These are phyloP conservation scores for Biancaea sappan DNA, from an alignment of 306 rosid genomes.

Conservation along the genomic window DNA sequence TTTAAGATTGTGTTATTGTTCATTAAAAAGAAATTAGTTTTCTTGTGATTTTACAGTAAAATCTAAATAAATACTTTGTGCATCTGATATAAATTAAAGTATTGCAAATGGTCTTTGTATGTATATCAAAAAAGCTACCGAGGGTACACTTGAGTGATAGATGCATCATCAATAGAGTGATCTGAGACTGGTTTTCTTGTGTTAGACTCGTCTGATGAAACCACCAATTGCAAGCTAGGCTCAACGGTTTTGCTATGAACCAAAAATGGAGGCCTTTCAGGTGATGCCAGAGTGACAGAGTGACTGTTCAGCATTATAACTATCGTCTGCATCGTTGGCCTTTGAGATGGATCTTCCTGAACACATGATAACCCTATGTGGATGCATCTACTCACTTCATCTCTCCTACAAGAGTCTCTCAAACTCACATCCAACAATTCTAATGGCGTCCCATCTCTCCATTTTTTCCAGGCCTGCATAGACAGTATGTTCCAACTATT, in stretches of 20 bases:
- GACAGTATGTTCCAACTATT: too few relatives aligned
- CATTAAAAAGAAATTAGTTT: too few relatives aligned
- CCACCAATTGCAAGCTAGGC: background rate
- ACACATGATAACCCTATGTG: conserved; percentile 57
- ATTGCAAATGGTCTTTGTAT: too few relatives aligned
- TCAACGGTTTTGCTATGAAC: conserved; percentile 16
- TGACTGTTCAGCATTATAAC: conserved; percentile 49
- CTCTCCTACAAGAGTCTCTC: conserved; percentile 31
- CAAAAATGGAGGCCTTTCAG: conserved; percentile 42
- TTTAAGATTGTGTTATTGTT: too few relatives aligned
- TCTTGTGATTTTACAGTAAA: background rate
- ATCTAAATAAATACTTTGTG: background rate
- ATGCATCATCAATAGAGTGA: conserved; percentile 23
- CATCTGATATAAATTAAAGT: too few relatives aligned
- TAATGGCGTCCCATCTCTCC: conserved; percentile 38
- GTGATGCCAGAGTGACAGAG: conserved; percentile 36
- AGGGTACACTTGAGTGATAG: conserved; percentile 37
- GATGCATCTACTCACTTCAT: conserved; percentile 59
- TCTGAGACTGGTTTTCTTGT: background rate
- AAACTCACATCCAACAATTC: conserved; percentile 46
- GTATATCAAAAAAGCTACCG: background rate
- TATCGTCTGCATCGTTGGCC: conserved; percentile 57
- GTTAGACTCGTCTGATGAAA: conserved; percentile 19
- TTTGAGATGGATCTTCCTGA: conserved; percentile 47
- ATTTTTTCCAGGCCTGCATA: conserved; percentile 56